phyloP scores from a whole-genome alignment of 306 rosid species.

The Acacia confusa region DNA sequence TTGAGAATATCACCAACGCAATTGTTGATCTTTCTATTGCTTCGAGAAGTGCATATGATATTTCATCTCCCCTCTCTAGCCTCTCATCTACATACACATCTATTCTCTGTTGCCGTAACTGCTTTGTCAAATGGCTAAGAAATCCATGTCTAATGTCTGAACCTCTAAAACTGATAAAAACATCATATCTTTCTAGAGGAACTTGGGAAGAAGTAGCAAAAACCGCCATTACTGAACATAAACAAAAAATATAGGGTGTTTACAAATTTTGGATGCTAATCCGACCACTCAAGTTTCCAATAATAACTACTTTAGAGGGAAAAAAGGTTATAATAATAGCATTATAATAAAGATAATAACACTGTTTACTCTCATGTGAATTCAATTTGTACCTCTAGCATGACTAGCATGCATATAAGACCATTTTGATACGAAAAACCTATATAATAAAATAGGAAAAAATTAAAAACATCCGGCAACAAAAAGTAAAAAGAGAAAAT shows the following conservation, averaged over 20 bases:
- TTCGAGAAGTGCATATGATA: neutral
- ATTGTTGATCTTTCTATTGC: neutral
- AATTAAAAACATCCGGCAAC: too few relatives aligned
- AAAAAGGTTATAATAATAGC: too few relatives aligned
- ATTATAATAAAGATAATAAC: too few relatives aligned
- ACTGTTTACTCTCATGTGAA: too few relatives aligned
- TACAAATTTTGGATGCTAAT: too few relatives aligned
- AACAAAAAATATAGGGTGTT: too few relatives aligned
- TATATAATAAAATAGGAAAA: neutral
- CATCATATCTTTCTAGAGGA: neutral
- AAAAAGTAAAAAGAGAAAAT: too few relatives aligned
- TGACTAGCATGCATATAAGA: too few relatives aligned
- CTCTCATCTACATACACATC: neutral
- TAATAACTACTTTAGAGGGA: too few relatives aligned
- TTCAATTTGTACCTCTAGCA: too few relatives aligned
- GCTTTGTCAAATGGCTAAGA: neutral
- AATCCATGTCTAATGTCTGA: neutral
- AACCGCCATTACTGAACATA: neutral
- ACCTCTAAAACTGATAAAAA: neutral
- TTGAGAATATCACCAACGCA: neutral
- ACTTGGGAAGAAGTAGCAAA: neutral
- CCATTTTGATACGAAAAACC: too few relatives aligned
- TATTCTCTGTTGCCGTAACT: neutral
- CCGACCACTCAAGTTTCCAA: too few relatives aligned
- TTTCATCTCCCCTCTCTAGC: neutral